Base-by-base conservation (phyloP, 2,329 filamentous ascomycete genomes). In the Neonectria coccinea region DNA sequence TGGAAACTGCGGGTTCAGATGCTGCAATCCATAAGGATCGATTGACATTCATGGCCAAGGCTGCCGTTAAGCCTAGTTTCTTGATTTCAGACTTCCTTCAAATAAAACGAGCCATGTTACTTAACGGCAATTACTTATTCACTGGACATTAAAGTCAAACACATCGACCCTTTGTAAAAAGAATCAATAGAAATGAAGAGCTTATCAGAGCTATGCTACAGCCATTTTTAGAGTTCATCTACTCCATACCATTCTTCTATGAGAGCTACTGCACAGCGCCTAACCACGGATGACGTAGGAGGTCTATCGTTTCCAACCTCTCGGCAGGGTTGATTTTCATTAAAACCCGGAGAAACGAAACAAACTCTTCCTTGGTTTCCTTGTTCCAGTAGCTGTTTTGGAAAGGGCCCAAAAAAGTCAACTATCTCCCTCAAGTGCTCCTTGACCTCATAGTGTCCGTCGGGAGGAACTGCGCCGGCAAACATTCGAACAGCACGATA, bases 351-450 rank as follows among this genome's bases (percentile, higher is more conserved):
- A 70, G 36, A 31, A 70, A 71, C 7, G 62, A 62, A 0, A 27
- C 56, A 39, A 71, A 67, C 9, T 68, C 61, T 22, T 68, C 64
- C 44, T 10, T 33, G 41, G 8, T 69, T 56, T 16, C 56, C 68
- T 14, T 61, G 59, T 3, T 66, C 47, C 4, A 71, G 56, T 1
- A 71, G 42, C 4, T 47, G 25, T 27, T 42, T 64, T 0, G 69
- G 66, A 25, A 71, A 69, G 0, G 69, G 67, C 2, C 69, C 64
- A 41, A 68, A 67, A 4, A 70, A 54, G 36, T 67, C 65, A n/a
- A 68, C 48, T 27, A 70, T 67, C 59, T 71, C 66, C 4, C 33
- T 20, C 2, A 71, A 44, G n/a, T 70, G 69, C 51, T 39, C 11
- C 50, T 55, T 62, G 5, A 65, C 50, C 41, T 64, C 55, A n/a